These are phyloP conservation scores for Gentiana straminea DNA, from an alignment of 257 asterid species.

Conservation along the genomic window DNA sequence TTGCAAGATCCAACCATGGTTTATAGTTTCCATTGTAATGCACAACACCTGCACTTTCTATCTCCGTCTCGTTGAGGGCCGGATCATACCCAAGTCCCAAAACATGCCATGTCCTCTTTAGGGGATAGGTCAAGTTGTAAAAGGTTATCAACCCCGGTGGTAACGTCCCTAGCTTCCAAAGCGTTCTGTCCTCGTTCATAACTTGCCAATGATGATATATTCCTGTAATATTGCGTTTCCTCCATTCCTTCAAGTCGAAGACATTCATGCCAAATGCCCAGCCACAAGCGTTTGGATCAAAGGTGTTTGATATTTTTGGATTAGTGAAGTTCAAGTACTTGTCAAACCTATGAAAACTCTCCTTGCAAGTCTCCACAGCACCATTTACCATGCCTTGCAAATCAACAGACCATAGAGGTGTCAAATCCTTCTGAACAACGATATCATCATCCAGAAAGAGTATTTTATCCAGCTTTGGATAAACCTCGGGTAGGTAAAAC, in stretches of 20 bases:
- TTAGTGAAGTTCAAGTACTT: conserved; percentile 86
- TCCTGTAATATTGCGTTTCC: conserved; percentile 79
- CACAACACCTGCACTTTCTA: conserved; percentile 79
- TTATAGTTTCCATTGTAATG: conserved; percentile 93
- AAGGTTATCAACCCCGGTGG: conserved; percentile 93
- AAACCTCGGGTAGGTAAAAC: conserved; percentile 90
- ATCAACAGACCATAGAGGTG: conserved; percentile 77
- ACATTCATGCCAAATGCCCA: conserved; percentile 98
- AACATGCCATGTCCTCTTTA: conserved; percentile 88
- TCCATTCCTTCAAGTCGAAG: conserved; percentile 83
- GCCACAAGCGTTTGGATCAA: conserved; percentile 86
- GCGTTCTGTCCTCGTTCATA: conserved; percentile 79
- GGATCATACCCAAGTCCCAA: conserved; percentile 97
- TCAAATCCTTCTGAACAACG: conserved; percentile 89
- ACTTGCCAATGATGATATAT: conserved; percentile 88
- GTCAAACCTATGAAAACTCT: conserved; percentile 92
- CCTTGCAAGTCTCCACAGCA: conserved; percentile 93
- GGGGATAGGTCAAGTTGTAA: conserved; percentile 78
- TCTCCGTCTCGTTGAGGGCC: conserved; percentile 75
- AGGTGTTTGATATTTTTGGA: conserved; percentile 68
- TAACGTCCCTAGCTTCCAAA: conserved; percentile 93
- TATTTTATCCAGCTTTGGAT: conserved; percentile 74
- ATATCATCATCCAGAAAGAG: conserved; percentile 91
- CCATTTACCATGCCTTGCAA: conserved; percentile 91
- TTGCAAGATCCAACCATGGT: conserved; percentile 98